These are phyloP conservation scores for Pythium volutum DNA, from an alignment of 352 stramenopile species.

Conservation along the genomic window DNA sequence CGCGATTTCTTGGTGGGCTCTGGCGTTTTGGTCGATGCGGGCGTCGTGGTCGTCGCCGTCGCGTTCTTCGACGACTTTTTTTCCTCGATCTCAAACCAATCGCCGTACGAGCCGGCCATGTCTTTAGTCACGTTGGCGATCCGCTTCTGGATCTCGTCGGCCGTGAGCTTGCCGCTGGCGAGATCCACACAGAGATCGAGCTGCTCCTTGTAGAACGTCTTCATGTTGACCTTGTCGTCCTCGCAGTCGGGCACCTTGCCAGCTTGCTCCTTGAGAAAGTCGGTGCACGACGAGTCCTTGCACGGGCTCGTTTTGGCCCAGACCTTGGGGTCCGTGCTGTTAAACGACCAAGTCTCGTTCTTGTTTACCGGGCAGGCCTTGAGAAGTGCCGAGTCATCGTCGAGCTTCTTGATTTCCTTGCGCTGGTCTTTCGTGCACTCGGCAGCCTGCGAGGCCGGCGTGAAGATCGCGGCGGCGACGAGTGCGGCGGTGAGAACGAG, in stretches of 20 bases:
- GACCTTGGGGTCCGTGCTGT: conserved; percentile 1
- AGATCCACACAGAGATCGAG: conserved; percentile 11
- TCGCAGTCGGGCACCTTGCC: conserved; percentile 11
- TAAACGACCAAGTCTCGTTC: neutral
- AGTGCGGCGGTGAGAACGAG: neutral
- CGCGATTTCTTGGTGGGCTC: neutral
- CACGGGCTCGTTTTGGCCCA: conserved; percentile 11
- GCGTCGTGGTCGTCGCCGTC: neutral
- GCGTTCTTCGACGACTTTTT: neutral
- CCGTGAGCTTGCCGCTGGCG: conserved; percentile 6
- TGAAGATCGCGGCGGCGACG: neutral
- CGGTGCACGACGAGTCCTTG: conserved; percentile 3
- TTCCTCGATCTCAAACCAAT: neutral
- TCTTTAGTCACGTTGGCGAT: neutral
- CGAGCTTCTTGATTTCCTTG: neutral
- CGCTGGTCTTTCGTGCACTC: neutral
- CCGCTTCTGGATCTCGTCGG: conserved; percentile 5
- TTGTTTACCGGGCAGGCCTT: conserved; percentile 3
- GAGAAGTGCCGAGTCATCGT: neutral
- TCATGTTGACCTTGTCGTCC: neutral
- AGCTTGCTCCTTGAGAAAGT: neutral
- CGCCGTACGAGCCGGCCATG: neutral
- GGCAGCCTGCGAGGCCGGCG: neutral
- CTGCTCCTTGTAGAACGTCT: conserved; percentile 6
- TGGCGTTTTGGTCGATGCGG: no score